Percentiles rank a stretch among this genome's conserved stretches.
These are phyloP conservation scores for Phytophthora pluvialis DNA, from an alignment of 352 stramenopile genomes.

Conservation along the genomic window DNA sequence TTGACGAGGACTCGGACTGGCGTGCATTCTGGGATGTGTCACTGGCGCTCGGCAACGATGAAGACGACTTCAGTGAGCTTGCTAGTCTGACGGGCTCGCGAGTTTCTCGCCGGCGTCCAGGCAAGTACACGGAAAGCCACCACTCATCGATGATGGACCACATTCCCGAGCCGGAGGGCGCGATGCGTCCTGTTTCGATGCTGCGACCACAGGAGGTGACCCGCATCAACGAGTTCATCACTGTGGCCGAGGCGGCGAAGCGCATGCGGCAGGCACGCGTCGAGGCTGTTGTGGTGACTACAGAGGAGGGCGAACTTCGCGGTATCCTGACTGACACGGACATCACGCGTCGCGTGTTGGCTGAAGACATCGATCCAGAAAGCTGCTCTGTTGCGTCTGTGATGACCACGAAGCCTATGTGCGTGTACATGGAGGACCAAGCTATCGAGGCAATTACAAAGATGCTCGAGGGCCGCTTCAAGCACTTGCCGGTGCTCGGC, in stretches of 20 bases:
- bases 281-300: constrained; percentile 88
- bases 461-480: constrained; percentile 90
- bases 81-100: constrained; percentile 66
- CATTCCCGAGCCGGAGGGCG: constrained; percentile 64
- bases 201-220: constrained; percentile 81
- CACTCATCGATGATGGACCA: constrained; percentile 55
- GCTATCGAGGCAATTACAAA: constrained; percentile 89
- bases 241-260: constrained; percentile 81
- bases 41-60: constrained; percentile 73
- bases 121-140: constrained; percentile 47
- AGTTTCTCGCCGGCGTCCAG: constrained; percentile 44
- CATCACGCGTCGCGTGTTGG: constrained; percentile 83
- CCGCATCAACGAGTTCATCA: constrained; percentile 88
- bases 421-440: constrained; percentile 80
- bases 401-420: constrained; percentile 87
- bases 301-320: constrained; percentile 78
- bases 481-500: constrained; percentile 85
- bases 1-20: constrained; percentile 76
- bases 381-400: constrained; percentile 79
- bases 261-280: constrained; percentile 84
- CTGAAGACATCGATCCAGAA: constrained; percentile 82
- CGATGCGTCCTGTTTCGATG: constrained; percentile 80
- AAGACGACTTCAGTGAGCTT: constrained; percentile 80
- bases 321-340: constrained; percentile 90
- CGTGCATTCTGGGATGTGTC: constrained; percentile 91